These are phyloP conservation scores for Orbilia blumenaviensis DNA, from an alignment of 2,329 filamentous ascomycete genomes.

Conservation along the genomic window DNA sequence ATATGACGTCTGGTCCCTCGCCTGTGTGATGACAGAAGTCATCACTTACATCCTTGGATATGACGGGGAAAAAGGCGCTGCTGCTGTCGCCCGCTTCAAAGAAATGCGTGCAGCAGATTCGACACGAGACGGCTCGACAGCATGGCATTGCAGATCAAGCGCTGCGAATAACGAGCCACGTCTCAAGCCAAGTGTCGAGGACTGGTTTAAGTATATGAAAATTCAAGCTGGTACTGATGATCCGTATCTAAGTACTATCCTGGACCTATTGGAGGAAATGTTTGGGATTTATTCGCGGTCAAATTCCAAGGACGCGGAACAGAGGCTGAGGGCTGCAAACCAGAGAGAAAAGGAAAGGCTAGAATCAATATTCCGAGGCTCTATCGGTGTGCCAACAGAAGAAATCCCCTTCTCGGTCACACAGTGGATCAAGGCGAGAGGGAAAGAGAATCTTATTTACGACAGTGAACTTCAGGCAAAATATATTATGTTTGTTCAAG, in stretches of 20 bases:
- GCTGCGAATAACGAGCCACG: constrained; percentile 13
- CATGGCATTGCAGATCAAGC: constrained; percentile 44
- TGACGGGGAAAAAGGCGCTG: constrained; percentile 11
- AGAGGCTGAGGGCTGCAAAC: constrained; percentile 30
- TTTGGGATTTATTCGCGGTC: constrained; percentile 30
- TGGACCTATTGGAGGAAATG: constrained; percentile 30
- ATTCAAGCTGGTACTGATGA: constrained; percentile 20
- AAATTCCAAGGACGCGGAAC: constrained; percentile 28
- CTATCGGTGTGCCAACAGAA: constrained; percentile 16
- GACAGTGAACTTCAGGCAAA: constrained; percentile 25
- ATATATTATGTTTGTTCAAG: constrained; percentile 34
- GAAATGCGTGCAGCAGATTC: constrained; percentile 36
- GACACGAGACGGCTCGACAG: constrained; percentile 17
- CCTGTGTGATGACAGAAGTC: constrained; percentile 45
- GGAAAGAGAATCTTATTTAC: constrained; percentile 34
- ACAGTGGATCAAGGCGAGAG: constrained; percentile 23
- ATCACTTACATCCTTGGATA: constrained; percentile 35
- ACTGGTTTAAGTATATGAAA: constrained; percentile 43
- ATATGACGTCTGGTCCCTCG: constrained; percentile 48
- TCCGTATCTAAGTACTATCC: constrained; percentile 29
- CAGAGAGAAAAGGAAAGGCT: constrained; percentile 33
- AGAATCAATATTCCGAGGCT: neutral
- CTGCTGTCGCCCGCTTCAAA: constrained; percentile 25
- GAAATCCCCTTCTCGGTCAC: constrained; percentile 15
- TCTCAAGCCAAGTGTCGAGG: constrained; percentile 33